A percentile compares a stretch with the other conserved stretches of the same genome.
Evolutionary conservation across 768 basidiomycete genomes (phyloP).

Genomic region (Boletus edulis): DNA sequence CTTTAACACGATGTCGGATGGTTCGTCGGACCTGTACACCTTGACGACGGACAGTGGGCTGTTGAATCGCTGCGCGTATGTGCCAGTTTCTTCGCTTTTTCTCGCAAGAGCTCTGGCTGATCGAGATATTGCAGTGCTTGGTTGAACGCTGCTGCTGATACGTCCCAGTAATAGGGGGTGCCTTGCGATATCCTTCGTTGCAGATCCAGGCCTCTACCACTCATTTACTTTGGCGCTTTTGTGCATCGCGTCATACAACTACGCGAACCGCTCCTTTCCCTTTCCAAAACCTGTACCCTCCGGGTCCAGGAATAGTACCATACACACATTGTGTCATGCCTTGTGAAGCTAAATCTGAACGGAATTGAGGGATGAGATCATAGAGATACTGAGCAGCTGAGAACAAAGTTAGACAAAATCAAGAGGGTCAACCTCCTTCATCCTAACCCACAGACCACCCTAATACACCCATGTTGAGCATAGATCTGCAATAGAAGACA

Average conservation of each 20-base stretch:
- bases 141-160: conserved; percentile 1
- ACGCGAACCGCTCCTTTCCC: too few species aligned
- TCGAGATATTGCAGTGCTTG: conserved; percentile 1
- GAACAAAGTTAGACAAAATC: too few species aligned
- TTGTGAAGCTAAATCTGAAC: too few species aligned
- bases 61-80: conserved; percentile 33
- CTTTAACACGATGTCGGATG: conserved; percentile 36
- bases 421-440: conserved; percentile 14
- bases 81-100: not conserved
- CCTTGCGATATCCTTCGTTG: too few species aligned
- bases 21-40: conserved; percentile 31
- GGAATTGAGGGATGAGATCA: too few species aligned
- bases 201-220: too few species aligned
- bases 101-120: not conserved
- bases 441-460: conserved; percentile 27
- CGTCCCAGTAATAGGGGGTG: not conserved
- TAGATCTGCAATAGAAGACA: conserved; percentile 51
- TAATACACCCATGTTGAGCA: conserved; percentile 32
- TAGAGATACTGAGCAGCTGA: too few species aligned
- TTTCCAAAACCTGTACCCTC: too few species aligned
- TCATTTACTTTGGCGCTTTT: too few species aligned
- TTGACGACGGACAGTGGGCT: conserved; percentile 31
- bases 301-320: too few species aligned
- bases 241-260: too few species aligned
- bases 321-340: too few species aligned